phyloP scores from a whole-genome alignment of 768 basidiomycete genomes.

The Scleroderma bovista region DNA sequence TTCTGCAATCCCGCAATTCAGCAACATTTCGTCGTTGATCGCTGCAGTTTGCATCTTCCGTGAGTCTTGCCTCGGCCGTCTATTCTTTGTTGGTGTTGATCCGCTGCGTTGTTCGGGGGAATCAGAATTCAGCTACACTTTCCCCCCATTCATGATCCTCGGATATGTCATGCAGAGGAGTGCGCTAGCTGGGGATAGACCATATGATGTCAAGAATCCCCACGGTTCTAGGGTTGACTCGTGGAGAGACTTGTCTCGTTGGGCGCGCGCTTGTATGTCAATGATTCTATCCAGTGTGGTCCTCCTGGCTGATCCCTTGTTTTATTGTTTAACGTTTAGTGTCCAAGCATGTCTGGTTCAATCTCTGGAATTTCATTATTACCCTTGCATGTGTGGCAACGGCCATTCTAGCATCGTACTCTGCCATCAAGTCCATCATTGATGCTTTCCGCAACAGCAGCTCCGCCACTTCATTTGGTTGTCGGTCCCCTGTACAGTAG shows the following conservation, averaged over 20 bases:
- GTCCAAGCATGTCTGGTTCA: slow-evolving; percentile 36
- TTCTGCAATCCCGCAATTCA: slow-evolving; percentile 56
- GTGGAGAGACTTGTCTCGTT: slow-evolving; percentile 25
- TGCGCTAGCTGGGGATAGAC: slow-evolving; percentile 17
- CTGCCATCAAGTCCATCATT: slow-evolving; percentile 43
- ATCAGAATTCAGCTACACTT: slow-evolving; percentile 33
- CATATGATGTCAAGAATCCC: slow-evolving; percentile 24
- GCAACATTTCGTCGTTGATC: slow-evolving; percentile 47
- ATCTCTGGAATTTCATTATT: slow-evolving; percentile 46
- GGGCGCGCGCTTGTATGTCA: slow-evolving; percentile 25
- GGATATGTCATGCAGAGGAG: slow-evolving; percentile 27
- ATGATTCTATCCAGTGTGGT: not conserved
- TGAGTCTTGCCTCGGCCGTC: slow-evolving; percentile 30
- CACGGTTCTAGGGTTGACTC: slow-evolving; percentile 22
- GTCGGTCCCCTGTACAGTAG: slow-evolving; percentile 34
- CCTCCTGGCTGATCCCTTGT: slow-evolving; percentile 8
- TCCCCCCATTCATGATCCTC: slow-evolving; percentile 34
- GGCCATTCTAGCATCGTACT: slow-evolving; percentile 42
- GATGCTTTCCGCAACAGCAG: slow-evolving; percentile 32
- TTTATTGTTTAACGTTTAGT: slow-evolving; percentile 8
- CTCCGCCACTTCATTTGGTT: slow-evolving; percentile 51
- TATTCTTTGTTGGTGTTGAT: slow-evolving; percentile 34
- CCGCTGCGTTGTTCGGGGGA: not conserved
- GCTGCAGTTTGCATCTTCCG: slow-evolving; percentile 56
- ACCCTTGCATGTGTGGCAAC: slow-evolving; percentile 42